Percentiles rank a stretch among this genome's conserved stretches.
Conservation (phyloP, 441 rosid genomes). For the Manihot esculenta region DNA sequence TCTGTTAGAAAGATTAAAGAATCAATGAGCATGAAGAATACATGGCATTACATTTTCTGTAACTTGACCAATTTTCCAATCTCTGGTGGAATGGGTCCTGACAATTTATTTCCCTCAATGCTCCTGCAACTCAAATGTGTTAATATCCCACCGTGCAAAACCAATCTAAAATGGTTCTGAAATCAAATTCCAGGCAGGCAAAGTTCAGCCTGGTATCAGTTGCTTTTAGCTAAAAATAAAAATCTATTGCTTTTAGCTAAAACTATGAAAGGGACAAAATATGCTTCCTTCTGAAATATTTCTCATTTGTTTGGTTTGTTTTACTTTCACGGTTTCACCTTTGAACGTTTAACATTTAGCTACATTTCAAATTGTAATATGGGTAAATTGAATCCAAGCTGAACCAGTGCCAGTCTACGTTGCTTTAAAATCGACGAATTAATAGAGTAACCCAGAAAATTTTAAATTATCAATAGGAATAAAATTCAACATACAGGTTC, state of each 20-base stretch:
- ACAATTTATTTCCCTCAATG: constrained; percentile 76
- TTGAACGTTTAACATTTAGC: background rate
- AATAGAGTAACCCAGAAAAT: background rate
- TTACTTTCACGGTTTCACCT: background rate
- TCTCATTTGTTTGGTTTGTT: background rate
- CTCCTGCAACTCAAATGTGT: constrained; percentile 47
- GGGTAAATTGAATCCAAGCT: background rate
- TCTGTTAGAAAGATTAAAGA: constrained; percentile 7
- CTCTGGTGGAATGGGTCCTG: constrained; percentile 71
- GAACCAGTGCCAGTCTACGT: background rate
- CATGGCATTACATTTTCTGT: constrained; percentile 57
- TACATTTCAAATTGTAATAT: background rate
- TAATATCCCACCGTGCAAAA: background rate
- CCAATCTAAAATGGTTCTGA: constrained; percentile 2
- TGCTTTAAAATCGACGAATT: background rate
- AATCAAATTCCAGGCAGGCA: background rate
- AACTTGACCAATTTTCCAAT: constrained; percentile 57
- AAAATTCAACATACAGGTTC: constrained; percentile 57
- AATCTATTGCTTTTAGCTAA: background rate
- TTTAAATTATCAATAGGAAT: background rate
- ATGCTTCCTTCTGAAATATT: background rate
- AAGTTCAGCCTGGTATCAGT: background rate
- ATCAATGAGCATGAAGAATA: constrained; percentile 18
- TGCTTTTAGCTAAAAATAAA: no score
- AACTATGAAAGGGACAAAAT: background rate